phyloP scores from a whole-genome alignment of 345 rosid genomes.

The Noccaea caerulescens region DNA sequence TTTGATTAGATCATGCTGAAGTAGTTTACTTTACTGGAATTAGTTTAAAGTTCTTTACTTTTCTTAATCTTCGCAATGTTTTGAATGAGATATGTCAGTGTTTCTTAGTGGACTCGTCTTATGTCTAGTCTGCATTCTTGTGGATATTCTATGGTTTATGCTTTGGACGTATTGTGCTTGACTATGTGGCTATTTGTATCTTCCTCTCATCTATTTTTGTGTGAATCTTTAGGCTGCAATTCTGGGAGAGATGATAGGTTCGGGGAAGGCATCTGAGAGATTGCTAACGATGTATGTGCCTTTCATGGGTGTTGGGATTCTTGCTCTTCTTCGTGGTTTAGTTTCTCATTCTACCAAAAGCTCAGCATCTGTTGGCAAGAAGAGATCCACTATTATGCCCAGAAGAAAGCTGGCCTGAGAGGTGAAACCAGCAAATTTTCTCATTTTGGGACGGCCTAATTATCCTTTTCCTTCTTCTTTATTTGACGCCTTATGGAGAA shows the following conservation, averaged over 20 bases:
- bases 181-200: neutral
- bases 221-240: constrained; percentile 56
- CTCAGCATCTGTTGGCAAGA: constrained; percentile 43
- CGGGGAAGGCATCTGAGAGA: constrained; percentile 62
- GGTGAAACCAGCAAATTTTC: neutral
- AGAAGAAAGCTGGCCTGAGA: constrained; percentile 67
- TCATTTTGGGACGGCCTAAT: constrained; percentile 16
- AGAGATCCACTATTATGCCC: constrained; percentile 47
- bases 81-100: neutral
- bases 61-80: neutral
- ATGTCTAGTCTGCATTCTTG: constrained; percentile 8
- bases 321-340: constrained; percentile 70
- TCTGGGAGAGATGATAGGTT: constrained; percentile 62
- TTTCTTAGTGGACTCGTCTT: neutral
- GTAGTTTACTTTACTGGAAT: neutral
- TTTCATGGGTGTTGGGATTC: constrained; percentile 56
- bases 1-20: neutral
- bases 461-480: neutral
- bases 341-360: constrained; percentile 38
- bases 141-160: neutral
- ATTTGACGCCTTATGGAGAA: neutral
- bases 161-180: neutral
- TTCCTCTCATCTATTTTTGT: neutral
- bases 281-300: constrained; percentile 62
- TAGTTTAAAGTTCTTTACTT: neutral